These are phyloP conservation scores for Rhizopus microsporus DNA, from an alignment of 371 early-diverging fungal species.

Conservation along the genomic window DNA sequence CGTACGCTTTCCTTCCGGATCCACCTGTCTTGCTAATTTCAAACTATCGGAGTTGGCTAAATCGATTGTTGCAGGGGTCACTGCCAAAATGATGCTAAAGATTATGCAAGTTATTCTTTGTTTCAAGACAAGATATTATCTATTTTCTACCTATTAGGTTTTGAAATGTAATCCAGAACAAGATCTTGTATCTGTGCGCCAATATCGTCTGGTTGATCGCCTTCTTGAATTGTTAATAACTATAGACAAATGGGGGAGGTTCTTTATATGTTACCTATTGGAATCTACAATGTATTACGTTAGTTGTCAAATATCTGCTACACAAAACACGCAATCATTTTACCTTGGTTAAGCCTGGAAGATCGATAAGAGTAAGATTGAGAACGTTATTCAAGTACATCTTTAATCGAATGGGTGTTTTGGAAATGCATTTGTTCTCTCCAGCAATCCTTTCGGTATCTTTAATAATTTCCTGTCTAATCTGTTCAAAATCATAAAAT, in stretches of 20 bases:
- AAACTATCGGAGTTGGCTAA: slow-evolving; percentile 94
- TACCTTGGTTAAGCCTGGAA: slow-evolving; percentile 92
- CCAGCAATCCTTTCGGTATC: slow-evolving; percentile 90
- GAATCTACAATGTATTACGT: slow-evolving; percentile 5
- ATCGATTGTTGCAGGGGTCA: slow-evolving; percentile 91
- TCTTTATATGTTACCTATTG: slow-evolving; percentile 10
- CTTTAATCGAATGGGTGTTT: slow-evolving; percentile 87
- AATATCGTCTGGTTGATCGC: slow-evolving; percentile 89
- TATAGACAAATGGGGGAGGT: slow-evolving; percentile 29
- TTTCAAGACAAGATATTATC: slow-evolving; percentile 18
- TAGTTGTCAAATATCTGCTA: not conserved
- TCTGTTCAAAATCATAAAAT: slow-evolving; percentile 79
- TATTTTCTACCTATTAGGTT: slow-evolving; percentile 71
- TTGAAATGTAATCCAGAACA: slow-evolving; percentile 83
- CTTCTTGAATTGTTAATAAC: slow-evolving; percentile 34
- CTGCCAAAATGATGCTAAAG: slow-evolving; percentile 86
- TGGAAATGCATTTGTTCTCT: slow-evolving; percentile 81
- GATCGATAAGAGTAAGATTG: slow-evolving; percentile 89
- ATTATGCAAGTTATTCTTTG: slow-evolving; percentile 8
- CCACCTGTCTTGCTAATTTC: slow-evolving; percentile 88
- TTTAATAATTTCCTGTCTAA: slow-evolving; percentile 83
- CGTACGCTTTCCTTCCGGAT: slow-evolving; percentile 83
- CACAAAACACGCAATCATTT: not conserved
- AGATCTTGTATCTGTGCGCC: slow-evolving; percentile 84
- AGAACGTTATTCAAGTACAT: slow-evolving; percentile 83